Conservation (phyloP, 192 early-diverging fungal species). For the Backusella circina region DNA sequence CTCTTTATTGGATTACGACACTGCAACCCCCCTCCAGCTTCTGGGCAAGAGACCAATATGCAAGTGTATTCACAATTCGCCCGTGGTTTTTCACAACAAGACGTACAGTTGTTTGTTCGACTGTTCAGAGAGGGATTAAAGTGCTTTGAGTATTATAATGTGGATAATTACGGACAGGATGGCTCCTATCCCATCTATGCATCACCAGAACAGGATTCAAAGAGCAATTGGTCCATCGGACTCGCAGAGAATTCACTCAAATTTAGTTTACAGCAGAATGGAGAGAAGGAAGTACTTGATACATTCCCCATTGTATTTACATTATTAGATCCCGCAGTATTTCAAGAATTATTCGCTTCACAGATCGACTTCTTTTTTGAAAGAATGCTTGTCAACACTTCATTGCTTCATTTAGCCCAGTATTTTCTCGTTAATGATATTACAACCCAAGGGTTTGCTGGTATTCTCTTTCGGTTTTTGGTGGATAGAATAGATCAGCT, state of each 20-base stretch:
- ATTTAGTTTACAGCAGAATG: constrained; percentile 67
- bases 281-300: constrained; percentile 91
- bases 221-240: constrained; percentile 17
- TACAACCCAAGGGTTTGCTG: constrained; percentile 73
- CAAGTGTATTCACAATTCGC: constrained; percentile 47
- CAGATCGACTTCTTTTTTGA: constrained; percentile 87
- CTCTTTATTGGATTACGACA: constrained; percentile 70
- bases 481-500: constrained; percentile 75
- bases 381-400: constrained; percentile 72
- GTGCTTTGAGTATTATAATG: constrained; percentile 80
- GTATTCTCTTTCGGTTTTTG: constrained; percentile 72
- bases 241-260: constrained; percentile 31
- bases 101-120: constrained; percentile 66
- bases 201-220: constrained; percentile 9
- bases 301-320: constrained; percentile 85
- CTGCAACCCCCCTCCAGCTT: constrained; percentile 58
- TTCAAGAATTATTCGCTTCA: constrained; percentile 91
- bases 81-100: constrained; percentile 64
- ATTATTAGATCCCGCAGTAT: constrained; percentile 79
- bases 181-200: constrained; percentile 19
- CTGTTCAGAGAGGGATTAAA: constrained; percentile 74
- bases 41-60: constrained; percentile 20
- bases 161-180: constrained; percentile 58
- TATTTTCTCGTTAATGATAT: constrained; percentile 79
- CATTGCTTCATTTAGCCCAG: constrained; percentile 83